Conservation (phyloP, 768 basidiomycete genomes). For the Lyophyllum atratum region DNA sequence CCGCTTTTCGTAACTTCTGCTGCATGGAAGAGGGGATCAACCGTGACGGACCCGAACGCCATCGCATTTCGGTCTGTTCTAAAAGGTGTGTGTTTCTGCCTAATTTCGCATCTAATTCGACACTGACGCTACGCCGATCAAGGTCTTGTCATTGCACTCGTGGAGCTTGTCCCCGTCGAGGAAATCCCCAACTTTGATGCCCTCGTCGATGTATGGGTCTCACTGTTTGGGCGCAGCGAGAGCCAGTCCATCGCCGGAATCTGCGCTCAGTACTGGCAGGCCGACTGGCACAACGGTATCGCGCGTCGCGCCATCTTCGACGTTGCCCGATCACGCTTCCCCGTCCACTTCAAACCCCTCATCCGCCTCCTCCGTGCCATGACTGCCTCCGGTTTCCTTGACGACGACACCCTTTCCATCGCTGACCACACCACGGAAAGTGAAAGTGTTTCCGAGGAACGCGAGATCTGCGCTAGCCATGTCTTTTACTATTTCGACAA, state of each 20-base stretch:
- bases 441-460: conserved; percentile 43
- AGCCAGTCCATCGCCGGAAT: conserved; percentile 66
- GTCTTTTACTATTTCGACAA: conserved; percentile 78
- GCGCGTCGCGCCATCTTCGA: conserved; percentile 82
- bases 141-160: conserved; percentile 78
- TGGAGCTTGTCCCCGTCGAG: conserved; percentile 76
- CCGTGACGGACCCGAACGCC: conserved; percentile 74
- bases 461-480: conserved; percentile 61
- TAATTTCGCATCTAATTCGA: not conserved
- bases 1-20: conserved; percentile 76
- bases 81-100: conserved; percentile 64
- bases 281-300: conserved; percentile 67
- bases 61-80: conserved; percentile 79
- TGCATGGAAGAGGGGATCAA: conserved; percentile 69
- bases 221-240: conserved; percentile 77
- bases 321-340: conserved; percentile 80
- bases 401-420: conserved; percentile 67
- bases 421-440: conserved; percentile 46
- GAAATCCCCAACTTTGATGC: conserved; percentile 73
- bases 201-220: conserved; percentile 76
- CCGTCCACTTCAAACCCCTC: conserved; percentile 72
- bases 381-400: conserved; percentile 75
- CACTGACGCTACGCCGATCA: conserved; percentile 4
- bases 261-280: conserved; percentile 81
- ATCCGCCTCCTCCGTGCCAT: conserved; percentile 74